phyloP scores from a whole-genome alignment of 2,329 filamentous ascomycete genomes.

The Phialophora verrucosa region DNA sequence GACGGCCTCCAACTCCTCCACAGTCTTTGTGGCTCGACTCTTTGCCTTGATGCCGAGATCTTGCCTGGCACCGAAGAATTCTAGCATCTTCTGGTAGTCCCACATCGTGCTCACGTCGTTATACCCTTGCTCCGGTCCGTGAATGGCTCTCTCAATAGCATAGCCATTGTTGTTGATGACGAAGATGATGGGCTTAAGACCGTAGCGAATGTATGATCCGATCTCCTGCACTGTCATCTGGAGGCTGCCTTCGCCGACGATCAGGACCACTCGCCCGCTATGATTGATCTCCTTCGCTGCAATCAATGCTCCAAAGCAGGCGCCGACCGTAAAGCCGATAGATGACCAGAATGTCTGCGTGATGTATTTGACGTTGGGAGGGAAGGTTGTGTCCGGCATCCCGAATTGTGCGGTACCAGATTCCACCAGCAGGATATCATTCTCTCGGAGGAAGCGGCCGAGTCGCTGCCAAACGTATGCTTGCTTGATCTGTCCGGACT shows the following conservation, averaged over 20 bases:
- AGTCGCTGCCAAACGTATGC: slow-evolving; percentile 33
- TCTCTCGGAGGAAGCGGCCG: slow-evolving; percentile 28
- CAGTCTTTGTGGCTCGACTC: slow-evolving; percentile 31
- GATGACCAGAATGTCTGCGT: slow-evolving; percentile 40
- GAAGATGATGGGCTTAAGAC: slow-evolving; percentile 38
- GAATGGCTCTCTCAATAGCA: slow-evolving; percentile 42
- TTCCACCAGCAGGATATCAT: slow-evolving; percentile 40
- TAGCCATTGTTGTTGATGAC: slow-evolving; percentile 43
- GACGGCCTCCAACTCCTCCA: slow-evolving; percentile 31
- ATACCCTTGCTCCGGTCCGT: slow-evolving; percentile 40
- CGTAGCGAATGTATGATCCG: slow-evolving; percentile 40
- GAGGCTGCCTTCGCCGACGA: slow-evolving; percentile 42
- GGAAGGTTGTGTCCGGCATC: slow-evolving; percentile 36
- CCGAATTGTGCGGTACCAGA: slow-evolving; percentile 41
- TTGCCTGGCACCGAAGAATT: slow-evolving; percentile 37
- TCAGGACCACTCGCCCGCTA: slow-evolving; percentile 37
- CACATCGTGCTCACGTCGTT: slow-evolving; percentile 41
- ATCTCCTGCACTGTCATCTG: slow-evolving; percentile 43
- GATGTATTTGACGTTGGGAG: slow-evolving; percentile 37
- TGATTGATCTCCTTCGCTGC: slow-evolving; percentile 38
- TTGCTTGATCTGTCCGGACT: slow-evolving; percentile 29
- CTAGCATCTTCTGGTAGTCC: slow-evolving; percentile 40
- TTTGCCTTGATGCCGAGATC: slow-evolving; percentile 47
- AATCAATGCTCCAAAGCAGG: slow-evolving; percentile 38
- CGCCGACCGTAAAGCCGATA: slow-evolving; percentile 41